phyloP scores from a whole-genome alignment of 495 filamentous ascomycete genomes.

The Annulohypoxylon moriforme region DNA sequence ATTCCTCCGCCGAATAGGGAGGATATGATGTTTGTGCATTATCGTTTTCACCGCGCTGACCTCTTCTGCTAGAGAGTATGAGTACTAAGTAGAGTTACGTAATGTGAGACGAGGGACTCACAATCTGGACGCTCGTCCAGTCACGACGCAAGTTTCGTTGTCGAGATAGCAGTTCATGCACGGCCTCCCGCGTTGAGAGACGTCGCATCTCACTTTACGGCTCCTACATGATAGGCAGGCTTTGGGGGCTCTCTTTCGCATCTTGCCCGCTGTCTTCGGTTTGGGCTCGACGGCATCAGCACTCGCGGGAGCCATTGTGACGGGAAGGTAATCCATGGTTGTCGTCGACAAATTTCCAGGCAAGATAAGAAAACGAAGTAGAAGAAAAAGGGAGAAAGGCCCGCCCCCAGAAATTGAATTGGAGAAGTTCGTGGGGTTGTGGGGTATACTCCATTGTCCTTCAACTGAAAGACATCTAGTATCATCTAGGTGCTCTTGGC shows the following conservation, averaged over 20 bases:
- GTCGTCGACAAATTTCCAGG: constrained; percentile 6
- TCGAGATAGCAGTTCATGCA: constrained; percentile 62
- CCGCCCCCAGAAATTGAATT: constrained; percentile 44
- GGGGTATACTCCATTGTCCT: constrained; percentile 40
- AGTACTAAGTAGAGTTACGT: constrained; percentile 46
- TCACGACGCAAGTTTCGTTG: constrained; percentile 49
- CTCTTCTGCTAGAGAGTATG: constrained; percentile 44
- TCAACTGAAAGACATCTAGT: constrained; percentile 19
- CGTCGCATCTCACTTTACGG: constrained; percentile 65
- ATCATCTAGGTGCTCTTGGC: constrained; percentile 31
- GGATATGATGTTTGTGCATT: constrained; percentile 39
- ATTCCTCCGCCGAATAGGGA: constrained; percentile 36
- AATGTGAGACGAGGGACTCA: constrained; percentile 22
- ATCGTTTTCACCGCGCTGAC: constrained; percentile 40
- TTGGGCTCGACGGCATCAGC: constrained; percentile 38
- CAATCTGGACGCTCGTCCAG: constrained; percentile 58
- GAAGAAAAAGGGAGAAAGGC: constrained; percentile 21
- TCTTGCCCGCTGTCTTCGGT: constrained; percentile 44
- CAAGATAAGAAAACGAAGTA: constrained; percentile 10
- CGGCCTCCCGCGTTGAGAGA: constrained; percentile 59
- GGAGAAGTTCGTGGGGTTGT: constrained; percentile 47
- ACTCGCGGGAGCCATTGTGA: constrained; percentile 30
- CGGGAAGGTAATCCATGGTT: constrained; percentile 35
- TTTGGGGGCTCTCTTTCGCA: constrained; percentile 55
- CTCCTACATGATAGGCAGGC: constrained; percentile 63